Evolutionary conservation across 2,329 filamentous ascomycete species (phyloP).

Genomic region (Tolypocladium endophyticum): DNA sequence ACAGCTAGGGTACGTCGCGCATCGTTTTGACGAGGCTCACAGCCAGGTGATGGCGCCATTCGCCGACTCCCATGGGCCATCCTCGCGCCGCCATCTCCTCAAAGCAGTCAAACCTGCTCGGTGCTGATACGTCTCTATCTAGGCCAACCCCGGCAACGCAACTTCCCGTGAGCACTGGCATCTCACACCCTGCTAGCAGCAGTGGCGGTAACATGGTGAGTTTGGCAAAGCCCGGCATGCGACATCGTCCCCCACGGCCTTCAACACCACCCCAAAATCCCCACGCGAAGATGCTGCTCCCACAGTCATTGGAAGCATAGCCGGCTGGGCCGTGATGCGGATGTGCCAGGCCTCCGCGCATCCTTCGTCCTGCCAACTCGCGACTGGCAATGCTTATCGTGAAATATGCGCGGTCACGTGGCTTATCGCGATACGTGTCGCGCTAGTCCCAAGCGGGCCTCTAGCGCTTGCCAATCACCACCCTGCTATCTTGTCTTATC

Average conservation of each 20-base stretch:
- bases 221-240: constrained; percentile 2
- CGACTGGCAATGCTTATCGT: constrained; percentile 1
- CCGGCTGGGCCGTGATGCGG: neutral
- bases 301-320: neutral
- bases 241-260: neutral
- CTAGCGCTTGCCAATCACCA: constrained; percentile 3
- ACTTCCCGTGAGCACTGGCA: constrained; percentile 14
- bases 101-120: neutral
- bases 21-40: neutral
- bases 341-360: neutral
- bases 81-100: neutral
- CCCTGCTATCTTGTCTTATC: constrained; percentile 25
- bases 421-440: constrained; percentile 10
- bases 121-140: constrained; percentile 3
- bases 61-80: neutral
- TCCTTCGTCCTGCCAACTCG: neutral
- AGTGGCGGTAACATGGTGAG: constrained; percentile 30
- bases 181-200: constrained; percentile 29
- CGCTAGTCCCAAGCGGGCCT: constrained; percentile 11
- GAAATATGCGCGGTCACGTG: constrained; percentile 18
- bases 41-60: neutral
- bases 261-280: neutral
- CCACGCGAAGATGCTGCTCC: neutral
- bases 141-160: constrained; percentile 9
- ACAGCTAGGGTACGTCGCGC: constrained; percentile 32